phyloP scores from a whole-genome alignment of 2,329 filamentous ascomycete genomes.

The Ophiocordyceps robertsii region DNA sequence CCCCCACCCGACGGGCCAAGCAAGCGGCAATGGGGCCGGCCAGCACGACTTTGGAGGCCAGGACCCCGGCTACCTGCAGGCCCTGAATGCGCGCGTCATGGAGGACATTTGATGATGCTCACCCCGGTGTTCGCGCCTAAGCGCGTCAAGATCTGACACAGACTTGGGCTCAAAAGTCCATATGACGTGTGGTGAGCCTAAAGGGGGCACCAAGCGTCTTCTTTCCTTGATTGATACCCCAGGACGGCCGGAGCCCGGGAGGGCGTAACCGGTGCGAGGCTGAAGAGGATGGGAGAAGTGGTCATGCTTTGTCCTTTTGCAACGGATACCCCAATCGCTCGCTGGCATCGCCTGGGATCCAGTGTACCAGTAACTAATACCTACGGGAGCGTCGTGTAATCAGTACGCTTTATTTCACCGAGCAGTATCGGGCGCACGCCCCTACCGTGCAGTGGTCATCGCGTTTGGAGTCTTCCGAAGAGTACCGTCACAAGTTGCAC shows the following conservation, averaged over 20 bases:
- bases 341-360: slow-evolving; percentile 1
- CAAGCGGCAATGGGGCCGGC: slow-evolving; percentile 28
- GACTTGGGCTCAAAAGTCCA: too few species aligned
- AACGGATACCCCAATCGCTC: slow-evolving; percentile 10
- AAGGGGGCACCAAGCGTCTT: neutral
- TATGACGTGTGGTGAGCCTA: too few species aligned
- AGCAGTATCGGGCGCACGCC: too few species aligned
- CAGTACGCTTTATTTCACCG: too few species aligned
- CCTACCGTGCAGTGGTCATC: too few species aligned
- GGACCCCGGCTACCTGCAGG: slow-evolving; percentile 57
- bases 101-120: slow-evolving; percentile 59
- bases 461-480: too few species aligned
- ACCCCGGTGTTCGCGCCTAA: neutral
- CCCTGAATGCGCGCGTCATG: slow-evolving; percentile 68
- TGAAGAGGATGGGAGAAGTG: neutral
- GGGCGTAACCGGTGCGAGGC: too few species aligned
- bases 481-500: too few species aligned
- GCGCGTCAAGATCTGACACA: neutral
- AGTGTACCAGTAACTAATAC: neutral
- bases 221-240: neutral
- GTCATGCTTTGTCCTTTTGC: slow-evolving; percentile 1
- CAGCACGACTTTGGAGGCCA: slow-evolving; percentile 14
- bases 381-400: too few species aligned
- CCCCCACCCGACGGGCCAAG: slow-evolving; percentile 17
- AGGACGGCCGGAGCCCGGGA: too few species aligned